Percentiles rank a stretch among this genome's conserved stretches.
phyloP scores from a whole-genome alignment of 2,329 filamentous ascomycete species.

The Sclerotinia glacialis region DNA sequence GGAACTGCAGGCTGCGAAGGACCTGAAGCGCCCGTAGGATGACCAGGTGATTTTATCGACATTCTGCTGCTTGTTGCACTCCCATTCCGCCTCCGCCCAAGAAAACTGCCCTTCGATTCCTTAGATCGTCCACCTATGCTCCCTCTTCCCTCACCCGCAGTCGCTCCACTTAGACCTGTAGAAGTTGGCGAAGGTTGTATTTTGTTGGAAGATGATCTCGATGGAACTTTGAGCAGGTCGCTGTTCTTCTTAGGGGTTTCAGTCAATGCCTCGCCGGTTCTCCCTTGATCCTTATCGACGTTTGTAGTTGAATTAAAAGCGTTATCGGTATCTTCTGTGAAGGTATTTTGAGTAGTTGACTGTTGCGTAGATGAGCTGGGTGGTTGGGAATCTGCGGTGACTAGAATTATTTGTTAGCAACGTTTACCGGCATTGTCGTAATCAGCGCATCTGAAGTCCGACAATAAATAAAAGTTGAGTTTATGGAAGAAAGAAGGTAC shows the following conservation, averaged over 20 bases:
- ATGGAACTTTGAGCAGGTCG: constrained; percentile 56
- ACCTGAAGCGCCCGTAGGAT: constrained; percentile 42
- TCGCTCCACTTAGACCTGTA: constrained; percentile 59
- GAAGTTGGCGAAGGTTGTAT: constrained; percentile 58
- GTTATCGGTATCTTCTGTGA: constrained; percentile 36
- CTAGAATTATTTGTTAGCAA: constrained; percentile 33
- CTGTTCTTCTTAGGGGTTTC: constrained; percentile 45
- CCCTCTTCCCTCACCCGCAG: constrained; percentile 57
- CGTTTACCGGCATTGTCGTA: constrained; percentile 4
- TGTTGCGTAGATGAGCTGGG: constrained; percentile 37
- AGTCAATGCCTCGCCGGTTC: constrained; percentile 30
- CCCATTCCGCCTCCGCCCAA: constrained; percentile 61
- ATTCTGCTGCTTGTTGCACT: constrained; percentile 63
- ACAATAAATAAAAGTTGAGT: background rate
- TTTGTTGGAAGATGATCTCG: constrained; percentile 60
- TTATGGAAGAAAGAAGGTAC: constrained; percentile 23
- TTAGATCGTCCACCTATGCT: constrained; percentile 64
- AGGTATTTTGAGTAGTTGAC: constrained; percentile 37
- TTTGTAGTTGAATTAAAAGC: constrained; percentile 32
- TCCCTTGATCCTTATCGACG: constrained; percentile 34
- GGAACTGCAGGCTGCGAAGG: constrained; percentile 39
- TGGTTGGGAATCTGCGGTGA: constrained; percentile 34
- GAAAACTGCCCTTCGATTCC: constrained; percentile 62
- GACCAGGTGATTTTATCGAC: constrained; percentile 49
- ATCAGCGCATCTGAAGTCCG: constrained; percentile 7